Percentiles rank a stretch among this genome's conserved stretches.
These are phyloP conservation scores for Talaromyces amestolkiae DNA, from an alignment of 2,329 filamentous ascomycete species.

Conservation along the genomic window DNA sequence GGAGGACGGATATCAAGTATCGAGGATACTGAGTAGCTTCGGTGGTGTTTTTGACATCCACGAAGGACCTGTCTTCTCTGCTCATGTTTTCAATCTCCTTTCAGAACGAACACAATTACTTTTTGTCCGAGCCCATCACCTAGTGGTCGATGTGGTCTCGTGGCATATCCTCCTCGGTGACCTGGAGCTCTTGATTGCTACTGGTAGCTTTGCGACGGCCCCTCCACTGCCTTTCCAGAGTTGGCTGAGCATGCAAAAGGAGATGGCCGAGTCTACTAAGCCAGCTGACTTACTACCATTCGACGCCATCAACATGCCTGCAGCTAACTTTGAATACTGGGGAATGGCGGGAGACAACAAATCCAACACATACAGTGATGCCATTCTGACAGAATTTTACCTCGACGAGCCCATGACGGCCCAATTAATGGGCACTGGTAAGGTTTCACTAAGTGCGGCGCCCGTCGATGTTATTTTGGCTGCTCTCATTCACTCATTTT, in stretches of 20 bases:
- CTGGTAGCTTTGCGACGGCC: background rate
- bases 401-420: background rate
- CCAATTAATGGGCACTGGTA: background rate
- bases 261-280: background rate
- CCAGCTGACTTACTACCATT: background rate
- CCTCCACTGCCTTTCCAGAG: conserved; percentile 47
- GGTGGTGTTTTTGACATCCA: background rate
- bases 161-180: conserved; percentile 24
- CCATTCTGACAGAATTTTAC: background rate
- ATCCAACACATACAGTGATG: background rate
- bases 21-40: background rate
- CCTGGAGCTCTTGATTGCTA: conserved; percentile 15
- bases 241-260: conserved; percentile 39
- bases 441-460: conserved; percentile 4
- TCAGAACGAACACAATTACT: conserved; percentile 7
- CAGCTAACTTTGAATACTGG: background rate
- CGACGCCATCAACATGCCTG: background rate
- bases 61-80: background rate
- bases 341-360: background rate
- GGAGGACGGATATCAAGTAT: background rate
- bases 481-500: conserved; percentile 3
- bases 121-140: conserved; percentile 22
- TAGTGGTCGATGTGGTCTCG: conserved; percentile 24
- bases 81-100: background rate
- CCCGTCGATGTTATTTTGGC: conserved; percentile 12